Conservation (phyloP, 306 rosid genomes). For the Prunus mira region DNA sequence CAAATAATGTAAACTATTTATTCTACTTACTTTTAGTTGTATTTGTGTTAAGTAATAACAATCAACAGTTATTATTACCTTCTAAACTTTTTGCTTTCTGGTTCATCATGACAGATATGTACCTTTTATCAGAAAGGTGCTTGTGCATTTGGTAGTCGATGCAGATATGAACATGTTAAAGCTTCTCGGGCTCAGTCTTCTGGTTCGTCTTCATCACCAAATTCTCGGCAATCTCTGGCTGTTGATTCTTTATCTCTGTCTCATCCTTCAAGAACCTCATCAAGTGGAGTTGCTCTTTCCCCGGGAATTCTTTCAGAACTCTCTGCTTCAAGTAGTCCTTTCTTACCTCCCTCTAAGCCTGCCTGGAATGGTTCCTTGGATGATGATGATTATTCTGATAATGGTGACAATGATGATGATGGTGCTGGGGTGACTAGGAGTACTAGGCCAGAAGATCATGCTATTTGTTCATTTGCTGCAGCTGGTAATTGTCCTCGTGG, state of each 20-base stretch:
- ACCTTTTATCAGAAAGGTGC: conserved; percentile 84
- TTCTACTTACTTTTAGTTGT: background rate
- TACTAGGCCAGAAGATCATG: conserved; percentile 50
- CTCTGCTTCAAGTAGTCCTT: conserved; percentile 40
- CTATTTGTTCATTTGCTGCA: conserved; percentile 95
- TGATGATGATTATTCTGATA: conserved; percentile 30
- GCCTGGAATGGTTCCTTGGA: conserved; percentile 54
- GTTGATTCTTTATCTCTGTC: conserved; percentile 40
- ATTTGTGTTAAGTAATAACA: background rate
- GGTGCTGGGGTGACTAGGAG: conserved; percentile 39
- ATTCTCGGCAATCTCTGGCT: conserved; percentile 28
- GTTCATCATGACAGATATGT: conserved; percentile 58
- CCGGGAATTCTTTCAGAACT: conserved; percentile 30
- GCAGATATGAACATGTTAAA: conserved; percentile 94
- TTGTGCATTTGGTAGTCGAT: conserved; percentile 92
- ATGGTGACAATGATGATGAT: conserved; percentile 32
- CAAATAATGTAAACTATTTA: conserved; percentile 62
- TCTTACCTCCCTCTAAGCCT: conserved; percentile 39
- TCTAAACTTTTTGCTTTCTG: conserved; percentile 13
- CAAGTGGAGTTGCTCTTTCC: conserved; percentile 34
- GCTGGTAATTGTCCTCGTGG: conserved; percentile 93
- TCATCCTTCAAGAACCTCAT: conserved; percentile 30
- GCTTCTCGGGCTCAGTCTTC: conserved; percentile 51
- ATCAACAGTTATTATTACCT: conserved; percentile 11
- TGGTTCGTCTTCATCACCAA: conserved; percentile 59